These are phyloP conservation scores for Mortierella claussenii DNA, from an alignment of 192 early-diverging fungal genomes.

Conservation along the genomic window DNA sequence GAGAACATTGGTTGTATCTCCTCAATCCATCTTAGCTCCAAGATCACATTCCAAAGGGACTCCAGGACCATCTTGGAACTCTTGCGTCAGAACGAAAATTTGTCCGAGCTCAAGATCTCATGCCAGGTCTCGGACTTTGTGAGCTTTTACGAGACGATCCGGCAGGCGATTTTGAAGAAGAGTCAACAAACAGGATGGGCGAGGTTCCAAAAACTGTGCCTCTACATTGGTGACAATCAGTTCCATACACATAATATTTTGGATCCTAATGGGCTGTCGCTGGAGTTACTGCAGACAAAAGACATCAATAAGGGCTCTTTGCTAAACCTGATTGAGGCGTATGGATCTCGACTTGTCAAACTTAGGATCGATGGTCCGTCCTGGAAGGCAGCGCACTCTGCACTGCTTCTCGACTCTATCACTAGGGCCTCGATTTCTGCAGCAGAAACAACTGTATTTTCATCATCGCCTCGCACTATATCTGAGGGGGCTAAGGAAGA, in stretches of 20 bases:
- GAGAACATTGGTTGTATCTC: conserved; percentile 2
- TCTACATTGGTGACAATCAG: neutral
- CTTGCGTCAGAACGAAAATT: neutral
- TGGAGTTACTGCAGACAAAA: neutral
- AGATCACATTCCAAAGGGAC: neutral
- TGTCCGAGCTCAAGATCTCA: conserved; percentile 6
- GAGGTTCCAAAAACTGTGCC: neutral
- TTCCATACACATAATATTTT: neutral
- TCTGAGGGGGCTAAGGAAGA: neutral
- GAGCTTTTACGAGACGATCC: neutral
- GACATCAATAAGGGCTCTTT: neutral
- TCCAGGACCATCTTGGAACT: neutral
- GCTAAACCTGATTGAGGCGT: neutral
- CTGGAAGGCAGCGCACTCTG: neutral
- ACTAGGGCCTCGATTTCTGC: neutral
- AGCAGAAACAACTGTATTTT: neutral
- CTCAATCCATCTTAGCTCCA: conserved; percentile 1
- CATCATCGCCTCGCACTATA: neutral
- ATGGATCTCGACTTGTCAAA: neutral
- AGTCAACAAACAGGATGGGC: neutral
- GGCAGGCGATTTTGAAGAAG: neutral
- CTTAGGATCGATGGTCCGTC: neutral
- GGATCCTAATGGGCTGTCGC: neutral
- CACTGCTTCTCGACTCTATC: neutral
- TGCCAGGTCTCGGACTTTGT: conserved; percentile 6